phyloP scores from a whole-genome alignment of 768 basidiomycete species.

The Phlebiopsis gigantea region DNA sequence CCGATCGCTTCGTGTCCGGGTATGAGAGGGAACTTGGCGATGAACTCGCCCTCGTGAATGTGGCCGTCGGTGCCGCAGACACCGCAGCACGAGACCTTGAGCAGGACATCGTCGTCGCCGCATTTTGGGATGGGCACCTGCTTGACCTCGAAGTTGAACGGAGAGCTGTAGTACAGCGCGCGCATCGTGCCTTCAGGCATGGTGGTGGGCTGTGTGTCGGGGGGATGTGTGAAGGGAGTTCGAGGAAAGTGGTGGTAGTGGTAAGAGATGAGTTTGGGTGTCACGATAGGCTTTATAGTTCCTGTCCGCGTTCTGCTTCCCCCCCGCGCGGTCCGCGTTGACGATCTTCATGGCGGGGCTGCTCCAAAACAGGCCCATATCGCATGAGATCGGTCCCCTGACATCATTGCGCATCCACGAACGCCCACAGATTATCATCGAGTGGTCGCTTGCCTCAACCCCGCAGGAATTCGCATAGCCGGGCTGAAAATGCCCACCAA shows the following conservation, averaged over 20 bases:
- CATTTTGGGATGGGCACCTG: constrained; percentile 62
- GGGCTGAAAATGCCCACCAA: too few relatives aligned
- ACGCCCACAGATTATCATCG: too few relatives aligned
- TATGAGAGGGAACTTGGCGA: constrained; percentile 67
- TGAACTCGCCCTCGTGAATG: constrained; percentile 62
- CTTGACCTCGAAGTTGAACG: constrained; percentile 60
- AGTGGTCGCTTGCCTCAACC: too few relatives aligned
- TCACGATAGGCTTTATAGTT: background rate
- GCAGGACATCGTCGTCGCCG: constrained; percentile 65
- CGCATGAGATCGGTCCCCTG: too few relatives aligned
- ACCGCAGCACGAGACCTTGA: constrained; percentile 46
- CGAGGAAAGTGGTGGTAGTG: background rate
- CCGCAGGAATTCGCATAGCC: too few relatives aligned
- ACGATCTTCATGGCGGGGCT: background rate
- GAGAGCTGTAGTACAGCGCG: constrained; percentile 72
- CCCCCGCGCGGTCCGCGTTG: background rate
- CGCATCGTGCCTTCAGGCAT: constrained; percentile 64
- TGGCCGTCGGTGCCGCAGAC: constrained; percentile 70
- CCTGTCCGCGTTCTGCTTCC: background rate
- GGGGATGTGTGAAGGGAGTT: background rate
- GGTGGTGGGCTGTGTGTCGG: background rate
- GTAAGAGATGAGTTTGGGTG: background rate
- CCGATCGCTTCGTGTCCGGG: constrained; percentile 79
- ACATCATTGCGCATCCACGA: too few relatives aligned
- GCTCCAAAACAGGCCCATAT: background rate